Evolutionary conservation across 2,329 filamentous ascomycete species (phyloP).

Genomic region (Pseudogymnoascus sp.): DNA sequence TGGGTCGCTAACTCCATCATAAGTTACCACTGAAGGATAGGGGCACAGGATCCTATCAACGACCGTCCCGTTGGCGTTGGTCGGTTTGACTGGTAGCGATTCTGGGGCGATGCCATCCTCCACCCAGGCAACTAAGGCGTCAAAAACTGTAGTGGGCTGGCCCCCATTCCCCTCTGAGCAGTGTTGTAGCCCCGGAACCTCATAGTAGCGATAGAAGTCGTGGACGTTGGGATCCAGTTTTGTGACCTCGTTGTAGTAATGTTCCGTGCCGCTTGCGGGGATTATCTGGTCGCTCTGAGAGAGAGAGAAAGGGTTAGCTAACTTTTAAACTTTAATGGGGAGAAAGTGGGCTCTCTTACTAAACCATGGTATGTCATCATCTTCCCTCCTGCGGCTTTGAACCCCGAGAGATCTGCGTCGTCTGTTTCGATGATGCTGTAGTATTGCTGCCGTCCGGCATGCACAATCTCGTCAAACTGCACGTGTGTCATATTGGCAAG

Average conservation of each 20-base stretch:
- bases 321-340: background rate
- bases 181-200: conserved; percentile 29
- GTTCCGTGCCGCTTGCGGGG: conserved; percentile 15
- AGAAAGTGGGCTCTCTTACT: background rate
- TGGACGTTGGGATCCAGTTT: conserved; percentile 18
- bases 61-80: background rate
- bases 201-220: conserved; percentile 29
- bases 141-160: conserved; percentile 23
- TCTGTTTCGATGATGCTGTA: conserved; percentile 11
- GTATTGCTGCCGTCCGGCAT: conserved; percentile 11
- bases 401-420: conserved; percentile 13
- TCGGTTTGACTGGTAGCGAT: background rate
- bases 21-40: conserved; percentile 8
- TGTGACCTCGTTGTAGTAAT: conserved; percentile 23
- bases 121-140: conserved; percentile 26
- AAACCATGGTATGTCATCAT: conserved; percentile 17
- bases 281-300: conserved; percentile 14
- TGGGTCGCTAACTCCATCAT: conserved; percentile 5
- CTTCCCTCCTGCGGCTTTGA: conserved; percentile 13
- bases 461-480: conserved; percentile 8
- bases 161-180: conserved; percentile 26
- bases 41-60: conserved; percentile 6
- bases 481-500: conserved; percentile 9
- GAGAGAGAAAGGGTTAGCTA: background rate
- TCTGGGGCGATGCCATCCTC: conserved; percentile 27